These are phyloP conservation scores for Stemphylium beticola DNA, from an alignment of 2,329 filamentous ascomycete genomes.

Conservation along the genomic window DNA sequence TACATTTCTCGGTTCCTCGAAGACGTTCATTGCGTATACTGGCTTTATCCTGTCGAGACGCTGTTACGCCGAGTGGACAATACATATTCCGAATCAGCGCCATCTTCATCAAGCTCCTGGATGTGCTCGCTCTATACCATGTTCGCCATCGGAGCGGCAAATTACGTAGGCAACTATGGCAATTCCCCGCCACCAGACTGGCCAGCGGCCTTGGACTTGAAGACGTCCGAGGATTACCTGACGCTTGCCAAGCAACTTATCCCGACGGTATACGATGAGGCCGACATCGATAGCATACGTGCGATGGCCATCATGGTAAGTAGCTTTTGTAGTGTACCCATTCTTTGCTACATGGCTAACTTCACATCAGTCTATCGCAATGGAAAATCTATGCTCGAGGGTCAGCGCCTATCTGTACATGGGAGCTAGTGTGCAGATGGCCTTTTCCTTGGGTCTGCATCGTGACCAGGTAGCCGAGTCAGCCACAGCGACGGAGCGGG, in stretches of 20 bases:
- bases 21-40: constrained; percentile 46
- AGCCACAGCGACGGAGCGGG: constrained; percentile 35
- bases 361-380: constrained; percentile 36
- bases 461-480: constrained; percentile 42
- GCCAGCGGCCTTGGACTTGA: constrained; percentile 27
- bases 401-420: constrained; percentile 47
- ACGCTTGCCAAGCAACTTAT: constrained; percentile 43
- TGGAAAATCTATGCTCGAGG: constrained; percentile 45
- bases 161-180: constrained; percentile 26
- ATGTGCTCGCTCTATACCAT: constrained; percentile 47
- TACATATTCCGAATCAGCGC: constrained; percentile 36
- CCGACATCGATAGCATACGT: constrained; percentile 47
- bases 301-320: constrained; percentile 45
- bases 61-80: constrained; percentile 41
- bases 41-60: constrained; percentile 45
- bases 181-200: constrained; percentile 30
- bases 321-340: not conserved
- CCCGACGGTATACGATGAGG: constrained; percentile 43
- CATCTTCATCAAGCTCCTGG: constrained; percentile 39
- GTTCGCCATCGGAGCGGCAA: constrained; percentile 42
- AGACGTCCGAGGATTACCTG: constrained; percentile 43
- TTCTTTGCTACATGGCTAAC: constrained; percentile 9
- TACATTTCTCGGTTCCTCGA: constrained; percentile 44
- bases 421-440: constrained; percentile 46
- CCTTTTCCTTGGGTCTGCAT: constrained; percentile 46